phyloP scores from a whole-genome alignment of 1,284 basidiomycete species.

The Papiliotrema nemorosa region DNA sequence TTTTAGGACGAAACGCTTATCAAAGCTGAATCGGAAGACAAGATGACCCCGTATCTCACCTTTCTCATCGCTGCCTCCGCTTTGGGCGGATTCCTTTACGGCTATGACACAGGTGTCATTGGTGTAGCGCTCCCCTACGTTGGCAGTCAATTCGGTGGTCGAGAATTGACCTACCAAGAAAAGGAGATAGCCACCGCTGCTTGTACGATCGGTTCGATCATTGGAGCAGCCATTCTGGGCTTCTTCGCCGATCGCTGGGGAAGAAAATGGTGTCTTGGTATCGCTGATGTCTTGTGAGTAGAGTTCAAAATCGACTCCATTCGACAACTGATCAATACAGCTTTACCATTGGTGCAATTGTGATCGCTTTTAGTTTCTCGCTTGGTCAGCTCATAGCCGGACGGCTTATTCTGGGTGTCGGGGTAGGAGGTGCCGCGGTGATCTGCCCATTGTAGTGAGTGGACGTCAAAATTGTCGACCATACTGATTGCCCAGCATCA shows the following conservation, averaged over 20 bases:
- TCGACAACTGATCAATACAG: background rate
- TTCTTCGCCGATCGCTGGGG: slow-evolving; percentile 10
- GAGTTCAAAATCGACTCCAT: background rate
- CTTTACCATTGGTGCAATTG: slow-evolving; percentile 36
- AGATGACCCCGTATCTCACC: background rate
- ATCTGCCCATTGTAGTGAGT: slow-evolving; percentile 17
- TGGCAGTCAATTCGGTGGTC: slow-evolving; percentile 9
- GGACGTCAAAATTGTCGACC: too few species aligned
- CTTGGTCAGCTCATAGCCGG: slow-evolving; percentile 38
- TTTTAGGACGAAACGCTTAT: background rate
- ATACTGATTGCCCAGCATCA: too few species aligned
- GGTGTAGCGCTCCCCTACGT: slow-evolving; percentile 11
- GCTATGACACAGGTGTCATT: slow-evolving; percentile 14
- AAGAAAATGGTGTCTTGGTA: slow-evolving; percentile 14
- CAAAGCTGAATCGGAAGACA: background rate
- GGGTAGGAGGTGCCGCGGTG: slow-evolving; percentile 34
- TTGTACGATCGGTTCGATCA: slow-evolving; percentile 10
- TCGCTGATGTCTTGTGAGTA: slow-evolving; percentile 21
- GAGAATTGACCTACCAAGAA: slow-evolving; percentile 2
- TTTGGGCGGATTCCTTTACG: slow-evolving; percentile 8
- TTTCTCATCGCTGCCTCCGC: background rate
- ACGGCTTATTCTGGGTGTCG: slow-evolving; percentile 43
- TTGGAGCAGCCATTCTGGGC: slow-evolving; percentile 2
- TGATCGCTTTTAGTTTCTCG: slow-evolving; percentile 37
- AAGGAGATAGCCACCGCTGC: slow-evolving; percentile 12